Evolutionary conservation across 1,284 basidiomycete species (phyloP).

Genomic region (Singerocomus rubriflavus): DNA sequence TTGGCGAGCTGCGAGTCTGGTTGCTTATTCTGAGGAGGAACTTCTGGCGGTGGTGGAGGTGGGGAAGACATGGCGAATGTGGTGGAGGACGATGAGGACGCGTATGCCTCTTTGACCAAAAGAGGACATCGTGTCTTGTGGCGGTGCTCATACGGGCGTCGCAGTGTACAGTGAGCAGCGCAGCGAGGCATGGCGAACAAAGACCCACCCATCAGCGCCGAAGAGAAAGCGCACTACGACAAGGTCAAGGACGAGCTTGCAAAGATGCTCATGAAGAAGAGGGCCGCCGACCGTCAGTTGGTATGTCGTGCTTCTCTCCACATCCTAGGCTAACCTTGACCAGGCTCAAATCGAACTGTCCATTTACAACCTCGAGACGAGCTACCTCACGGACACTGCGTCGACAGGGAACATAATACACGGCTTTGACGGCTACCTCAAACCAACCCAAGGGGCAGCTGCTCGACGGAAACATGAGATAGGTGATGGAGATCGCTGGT

Average conservation of each 20-base stretch:
- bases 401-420: slow-evolving; percentile 81
- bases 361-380: slow-evolving; percentile 70
- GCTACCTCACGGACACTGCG: slow-evolving; percentile 72
- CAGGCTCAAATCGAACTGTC: slow-evolving; percentile 71
- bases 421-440: slow-evolving; percentile 80
- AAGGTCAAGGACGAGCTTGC: slow-evolving; percentile 67
- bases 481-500: slow-evolving; percentile 71
- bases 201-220: slow-evolving; percentile 41
- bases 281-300: slow-evolving; percentile 67
- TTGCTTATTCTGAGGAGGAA: slow-evolving; percentile 45
- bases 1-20: slow-evolving; percentile 35
- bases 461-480: slow-evolving; percentile 69
- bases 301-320: slow-evolving; percentile 38
- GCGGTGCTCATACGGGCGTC: not conserved
- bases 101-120: slow-evolving; percentile 36
- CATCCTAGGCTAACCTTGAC: not conserved
- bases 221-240: slow-evolving; percentile 68
- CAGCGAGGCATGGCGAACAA: slow-evolving; percentile 30
- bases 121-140: slow-evolving; percentile 19
- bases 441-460: slow-evolving; percentile 57
- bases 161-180: not conserved
- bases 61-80: slow-evolving; percentile 57
- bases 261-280: slow-evolving; percentile 66
- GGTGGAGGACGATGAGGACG: slow-evolving; percentile 30
- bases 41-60: slow-evolving; percentile 49